Percentiles rank a stretch among this genome's conserved stretches.
These are phyloP conservation scores for Suillus ampliporus DNA, from an alignment of 768 basidiomycete genomes.

Conservation along the genomic window DNA sequence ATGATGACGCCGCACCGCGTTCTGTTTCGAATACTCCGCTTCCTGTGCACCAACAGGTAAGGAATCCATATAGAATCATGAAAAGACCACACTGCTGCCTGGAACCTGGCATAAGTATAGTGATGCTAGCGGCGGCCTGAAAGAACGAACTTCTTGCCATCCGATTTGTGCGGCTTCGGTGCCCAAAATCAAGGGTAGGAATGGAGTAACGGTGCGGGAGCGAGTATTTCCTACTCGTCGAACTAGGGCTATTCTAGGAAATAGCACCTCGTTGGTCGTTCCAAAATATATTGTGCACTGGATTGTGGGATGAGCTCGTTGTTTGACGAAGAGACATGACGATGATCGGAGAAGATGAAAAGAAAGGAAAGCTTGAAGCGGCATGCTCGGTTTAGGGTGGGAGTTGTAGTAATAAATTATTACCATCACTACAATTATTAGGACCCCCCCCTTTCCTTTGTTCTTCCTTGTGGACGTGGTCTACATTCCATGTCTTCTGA, in stretches of 20 bases:
- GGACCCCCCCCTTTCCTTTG: slow-evolving; percentile 11
- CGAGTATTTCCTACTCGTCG: neutral
- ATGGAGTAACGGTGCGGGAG: neutral
- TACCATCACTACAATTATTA: slow-evolving; percentile 3
- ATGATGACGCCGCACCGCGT: neutral
- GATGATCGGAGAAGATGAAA: slow-evolving; percentile 6
- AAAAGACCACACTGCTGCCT: neutral
- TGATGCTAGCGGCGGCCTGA: neutral
- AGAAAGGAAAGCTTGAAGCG: neutral
- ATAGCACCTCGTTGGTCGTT: slow-evolving; percentile 4
- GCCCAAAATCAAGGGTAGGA: too few species aligned
- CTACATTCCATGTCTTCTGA: slow-evolving; percentile 11
- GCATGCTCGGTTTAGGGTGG: slow-evolving; percentile 5
- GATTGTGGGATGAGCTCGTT: neutral
- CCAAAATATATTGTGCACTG: neutral
- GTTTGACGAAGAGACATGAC: neutral
- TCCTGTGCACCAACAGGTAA: slow-evolving; percentile 3
- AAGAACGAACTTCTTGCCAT: neutral
- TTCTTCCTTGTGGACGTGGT: slow-evolving; percentile 3
- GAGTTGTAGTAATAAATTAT: slow-evolving; percentile 1
- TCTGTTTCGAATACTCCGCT: neutral
- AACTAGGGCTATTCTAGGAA: slow-evolving; percentile 1
- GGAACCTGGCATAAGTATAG: neutral
- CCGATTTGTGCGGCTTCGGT: neutral
- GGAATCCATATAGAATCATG: neutral